phyloP scores from a whole-genome alignment of 495 filamentous ascomycete genomes.

The Amorphotheca resinae region DNA sequence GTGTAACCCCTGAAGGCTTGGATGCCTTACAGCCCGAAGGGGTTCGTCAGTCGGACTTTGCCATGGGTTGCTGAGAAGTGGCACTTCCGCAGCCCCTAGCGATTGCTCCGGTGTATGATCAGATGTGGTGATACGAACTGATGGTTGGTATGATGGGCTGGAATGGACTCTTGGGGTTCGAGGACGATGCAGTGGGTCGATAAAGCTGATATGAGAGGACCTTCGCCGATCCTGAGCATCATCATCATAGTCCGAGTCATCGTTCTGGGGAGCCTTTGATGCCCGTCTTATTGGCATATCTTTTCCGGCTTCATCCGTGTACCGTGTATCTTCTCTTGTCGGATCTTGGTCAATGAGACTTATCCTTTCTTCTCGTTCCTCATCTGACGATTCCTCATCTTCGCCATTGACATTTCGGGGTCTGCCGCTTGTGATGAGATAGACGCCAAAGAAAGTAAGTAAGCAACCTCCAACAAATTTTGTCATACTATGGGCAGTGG shows the following conservation, averaged over 20 bases:
- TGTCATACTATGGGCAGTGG: conserved; percentile 48
- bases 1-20: conserved; percentile 5
- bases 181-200: conserved; percentile 4
- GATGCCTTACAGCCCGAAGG: conserved; percentile 5
- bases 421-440: conserved; percentile 72
- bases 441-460: conserved; percentile 88
- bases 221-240: conserved; percentile 9
- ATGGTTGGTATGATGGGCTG: conserved; percentile 10
- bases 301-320: not conserved
- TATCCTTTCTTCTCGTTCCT: conserved; percentile 31
- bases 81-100: conserved; percentile 6
- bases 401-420: conserved; percentile 35
- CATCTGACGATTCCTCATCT: conserved; percentile 35
- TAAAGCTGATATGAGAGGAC: conserved; percentile 18
- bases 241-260: conserved; percentile 6
- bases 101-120: conserved; percentile 1
- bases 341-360: conserved; percentile 23
- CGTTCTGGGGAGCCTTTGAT: not conserved
- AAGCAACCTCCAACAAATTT: conserved; percentile 86
- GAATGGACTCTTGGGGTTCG: conserved; percentile 9
- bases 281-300: not conserved
- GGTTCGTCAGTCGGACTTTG: conserved; percentile 14
- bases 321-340: not conserved
- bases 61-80: conserved; percentile 17
- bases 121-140: conserved; percentile 4